Percentiles rank a stretch among this genome's conserved stretches.
phyloP scores from a whole-genome alignment of 2,329 filamentous ascomycete genomes.

The Cladophialophora chaetospira region DNA sequence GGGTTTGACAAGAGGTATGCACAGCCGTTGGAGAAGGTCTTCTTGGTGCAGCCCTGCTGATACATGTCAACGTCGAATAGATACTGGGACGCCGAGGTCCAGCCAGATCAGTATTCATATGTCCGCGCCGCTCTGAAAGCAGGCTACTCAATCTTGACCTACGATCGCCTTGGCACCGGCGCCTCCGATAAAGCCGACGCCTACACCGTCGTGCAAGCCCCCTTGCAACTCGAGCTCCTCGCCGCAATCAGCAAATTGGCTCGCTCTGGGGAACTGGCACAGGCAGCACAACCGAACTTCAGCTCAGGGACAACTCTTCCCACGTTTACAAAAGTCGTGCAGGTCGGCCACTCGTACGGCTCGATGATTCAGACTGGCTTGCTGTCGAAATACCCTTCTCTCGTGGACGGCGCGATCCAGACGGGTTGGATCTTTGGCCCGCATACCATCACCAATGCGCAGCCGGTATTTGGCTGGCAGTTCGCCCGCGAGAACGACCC shows the following conservation, averaged over 20 bases:
- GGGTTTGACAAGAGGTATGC: background rate
- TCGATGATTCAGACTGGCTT: background rate
- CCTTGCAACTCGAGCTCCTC: background rate
- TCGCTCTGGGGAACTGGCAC: background rate
- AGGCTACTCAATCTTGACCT: background rate
- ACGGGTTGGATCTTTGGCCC: background rate
- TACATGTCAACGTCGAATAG: too few relatives aligned
- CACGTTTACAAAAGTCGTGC: background rate
- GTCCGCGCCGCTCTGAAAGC: background rate
- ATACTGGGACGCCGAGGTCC: background rate
- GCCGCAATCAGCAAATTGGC: background rate
- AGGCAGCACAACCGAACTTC: background rate
- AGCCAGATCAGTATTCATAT: background rate
- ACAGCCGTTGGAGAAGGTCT: background rate
- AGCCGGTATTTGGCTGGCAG: background rate
- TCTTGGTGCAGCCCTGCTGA: background rate
- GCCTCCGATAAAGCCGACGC: background rate
- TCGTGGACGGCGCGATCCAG: background rate
- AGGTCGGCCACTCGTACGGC: background rate
- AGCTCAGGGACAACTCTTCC: background rate
- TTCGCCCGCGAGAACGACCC: background rate
- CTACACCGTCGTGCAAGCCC: background rate
- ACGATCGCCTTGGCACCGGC: background rate
- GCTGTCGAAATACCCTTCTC: background rate
- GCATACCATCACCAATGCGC: background rate